Evolutionary conservation across 305 asterid species (phyloP).

Genomic region (Ilex paraguariensis): DNA sequence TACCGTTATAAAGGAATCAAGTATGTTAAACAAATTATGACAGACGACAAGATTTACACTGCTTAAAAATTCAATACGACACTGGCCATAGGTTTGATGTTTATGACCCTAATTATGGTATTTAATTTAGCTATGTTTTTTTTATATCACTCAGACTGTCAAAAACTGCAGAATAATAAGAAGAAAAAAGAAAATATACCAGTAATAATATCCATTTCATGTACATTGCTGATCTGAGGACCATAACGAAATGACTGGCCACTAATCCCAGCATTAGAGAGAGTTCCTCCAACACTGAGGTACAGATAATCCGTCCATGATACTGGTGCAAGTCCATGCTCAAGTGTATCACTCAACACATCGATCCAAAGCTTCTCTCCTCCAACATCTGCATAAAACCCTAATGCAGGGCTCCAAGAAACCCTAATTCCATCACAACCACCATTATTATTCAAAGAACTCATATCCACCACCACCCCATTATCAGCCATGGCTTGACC

Average conservation of each 20-base stretch:
- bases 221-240: slow-evolving; percentile 66
- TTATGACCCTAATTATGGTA: too few relatives aligned
- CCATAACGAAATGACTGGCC: slow-evolving; percentile 63
- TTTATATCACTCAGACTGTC: too few relatives aligned
- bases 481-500: slow-evolving; percentile 53
- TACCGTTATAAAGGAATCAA: too few relatives aligned
- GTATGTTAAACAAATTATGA: too few relatives aligned
- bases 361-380: slow-evolving; percentile 63
- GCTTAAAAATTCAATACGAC: too few relatives aligned
- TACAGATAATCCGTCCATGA: slow-evolving; percentile 76
- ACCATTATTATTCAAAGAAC: background rate
- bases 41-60: too few relatives aligned
- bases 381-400: slow-evolving; percentile 40
- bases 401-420: slow-evolving; percentile 8
- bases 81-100: too few relatives aligned
- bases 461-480: slow-evolving; percentile 18
- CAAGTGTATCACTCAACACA: slow-evolving; percentile 29
- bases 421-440: slow-evolving; percentile 3
- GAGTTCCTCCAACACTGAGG: slow-evolving; percentile 67
- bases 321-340: slow-evolving; percentile 51
- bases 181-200: slow-evolving; percentile 22
- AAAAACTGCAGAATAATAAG: background rate
- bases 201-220: slow-evolving; percentile 59
- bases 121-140: too few relatives aligned
- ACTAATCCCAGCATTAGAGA: slow-evolving; percentile 70